Percentiles rank a stretch among this genome's conserved stretches.
phyloP scores from a whole-genome alignment of 2,329 filamentous ascomycete species.

The Fusarium fujikuroi region DNA sequence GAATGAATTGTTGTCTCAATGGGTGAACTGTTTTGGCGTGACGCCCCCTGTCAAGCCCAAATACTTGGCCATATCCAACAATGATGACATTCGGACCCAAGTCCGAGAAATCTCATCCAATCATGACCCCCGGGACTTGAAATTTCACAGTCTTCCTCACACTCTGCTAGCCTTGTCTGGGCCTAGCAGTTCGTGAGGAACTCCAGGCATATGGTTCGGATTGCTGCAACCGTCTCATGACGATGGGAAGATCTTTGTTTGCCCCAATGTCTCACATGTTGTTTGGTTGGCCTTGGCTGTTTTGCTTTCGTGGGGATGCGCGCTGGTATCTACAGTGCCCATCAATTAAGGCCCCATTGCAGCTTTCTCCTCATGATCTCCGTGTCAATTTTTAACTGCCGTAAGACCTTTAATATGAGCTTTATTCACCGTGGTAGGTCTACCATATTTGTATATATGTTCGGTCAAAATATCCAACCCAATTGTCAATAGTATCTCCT shows the following conservation, averaged over 20 bases:
- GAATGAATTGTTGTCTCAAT: background rate
- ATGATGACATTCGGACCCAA: accelerated
- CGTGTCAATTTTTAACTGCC: background rate
- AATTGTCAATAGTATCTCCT: background rate
- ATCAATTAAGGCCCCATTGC: too few species aligned
- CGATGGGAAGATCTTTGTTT: background rate
- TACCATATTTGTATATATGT: background rate
- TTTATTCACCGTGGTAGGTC: background rate
- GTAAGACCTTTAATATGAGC: background rate
- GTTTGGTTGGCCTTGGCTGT: background rate
- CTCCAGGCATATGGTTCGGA: too few species aligned
- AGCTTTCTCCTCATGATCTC: background rate
- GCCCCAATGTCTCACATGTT: background rate
- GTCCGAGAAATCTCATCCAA: background rate
- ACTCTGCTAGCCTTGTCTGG: background rate
- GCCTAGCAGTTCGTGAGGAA: background rate
- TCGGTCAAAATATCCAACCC: background rate
- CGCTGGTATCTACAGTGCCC: background rate
- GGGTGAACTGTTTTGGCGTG: too few species aligned
- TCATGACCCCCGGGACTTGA: accelerated
- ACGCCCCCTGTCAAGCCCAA: too few species aligned
- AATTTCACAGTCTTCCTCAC: background rate
- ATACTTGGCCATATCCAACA: background rate
- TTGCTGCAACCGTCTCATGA: background rate
- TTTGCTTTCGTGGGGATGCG: background rate